Evolutionary conservation across 192 early-diverging fungal genomes (phyloP), one percentile per base, ranked within the genome.

Genomic region (Podila verticillata): DNA sequence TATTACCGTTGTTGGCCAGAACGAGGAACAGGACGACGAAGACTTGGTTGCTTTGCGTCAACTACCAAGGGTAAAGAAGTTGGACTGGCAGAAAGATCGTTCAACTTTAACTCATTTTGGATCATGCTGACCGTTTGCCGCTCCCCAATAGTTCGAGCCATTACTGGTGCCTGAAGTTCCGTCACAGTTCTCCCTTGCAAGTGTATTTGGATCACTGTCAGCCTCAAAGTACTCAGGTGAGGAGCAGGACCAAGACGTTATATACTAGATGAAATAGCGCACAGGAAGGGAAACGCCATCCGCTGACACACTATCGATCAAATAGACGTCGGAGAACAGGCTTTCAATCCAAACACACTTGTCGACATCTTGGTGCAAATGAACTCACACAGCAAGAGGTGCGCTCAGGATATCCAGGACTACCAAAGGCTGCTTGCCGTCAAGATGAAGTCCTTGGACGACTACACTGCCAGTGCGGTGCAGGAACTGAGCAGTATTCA

Each of bases 301-400:
- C 12, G 4, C 19, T 9, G 6, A 49, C 28, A 4, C 3, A 5
- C 0, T 15, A 48, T 36, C 19, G 6, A 44, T 7, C 1, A 7
- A 49, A 47, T 57, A 71, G 75, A 34, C 0, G 35, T 68, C 8
- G 24, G 66, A 3, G 75, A 79, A 17, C 17, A 57, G 35, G 62
- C 75, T 1, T 79, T 79, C 60, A 71, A 65, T 44, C 69, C 75
- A 2, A 67, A 59, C 28, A 58, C 70, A 10, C 24, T 79, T 26
- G 65, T 71, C 47, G 75, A 79, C 17, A 67, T 72, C 12, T 34
- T 79, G 0, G 49, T 79, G 7, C 75, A 79, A 28, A 66, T 79
- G 60, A 79, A 66, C 32, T 39, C 48, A 1, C 75, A 79, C 35
- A 79, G 39, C 54, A 71, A 72, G 35, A 59, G 65, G 31, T 79